Base-by-base conservation (phyloP, 768 basidiomycete species). In the Pulveroboletus frians region DNA sequence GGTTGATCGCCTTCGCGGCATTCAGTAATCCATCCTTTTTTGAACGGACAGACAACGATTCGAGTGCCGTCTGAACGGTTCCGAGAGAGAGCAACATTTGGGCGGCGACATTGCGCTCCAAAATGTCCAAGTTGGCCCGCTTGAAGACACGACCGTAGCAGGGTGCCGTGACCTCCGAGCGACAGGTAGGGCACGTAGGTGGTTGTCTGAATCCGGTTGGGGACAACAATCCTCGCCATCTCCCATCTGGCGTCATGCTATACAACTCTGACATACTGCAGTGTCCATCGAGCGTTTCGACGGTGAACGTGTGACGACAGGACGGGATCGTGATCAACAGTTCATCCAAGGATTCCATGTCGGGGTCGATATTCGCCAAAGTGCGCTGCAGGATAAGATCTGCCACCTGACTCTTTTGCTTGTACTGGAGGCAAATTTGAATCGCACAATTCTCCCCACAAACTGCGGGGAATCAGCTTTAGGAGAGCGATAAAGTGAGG, bases 261-360 rank as follows among this genome's bases (percentile, higher is more conserved):
- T 88, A 88, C 56, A 75, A 83, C 4, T 76, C 72, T 0, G 43
- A 39, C 64, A 88, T 70, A 13, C 66, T 59, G 53, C 77, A 80
- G 38, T 73, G 68, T 0, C 83, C 85, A 54, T 88, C 85, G 17
- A 88, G 70, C 0, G 83, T 83, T 60, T 84, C 84, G 14, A 85
- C 76, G 0, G 86, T 87, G 61, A 88, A 86, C 2, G 76, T 64
- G 61, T 88, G 86, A 0, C 74, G 54, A 58, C 86, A 88, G 15
- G 67, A 67, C 0, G 79, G 78, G 36, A 85, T 71, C 1, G 83
- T 83, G 57, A 87, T 81, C 43, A 81, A 56, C 10, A 79, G 61
- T 32, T 80, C 76, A 50, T 80, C 77, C 27, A 78, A 41, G 3
- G 67, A 63, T 5, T 60, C 69, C 13, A 53, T 42, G n/a, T 74